Evolutionary conservation across 805 yeast species (phyloP).

Genomic region (Barnettozyma californica): DNA sequence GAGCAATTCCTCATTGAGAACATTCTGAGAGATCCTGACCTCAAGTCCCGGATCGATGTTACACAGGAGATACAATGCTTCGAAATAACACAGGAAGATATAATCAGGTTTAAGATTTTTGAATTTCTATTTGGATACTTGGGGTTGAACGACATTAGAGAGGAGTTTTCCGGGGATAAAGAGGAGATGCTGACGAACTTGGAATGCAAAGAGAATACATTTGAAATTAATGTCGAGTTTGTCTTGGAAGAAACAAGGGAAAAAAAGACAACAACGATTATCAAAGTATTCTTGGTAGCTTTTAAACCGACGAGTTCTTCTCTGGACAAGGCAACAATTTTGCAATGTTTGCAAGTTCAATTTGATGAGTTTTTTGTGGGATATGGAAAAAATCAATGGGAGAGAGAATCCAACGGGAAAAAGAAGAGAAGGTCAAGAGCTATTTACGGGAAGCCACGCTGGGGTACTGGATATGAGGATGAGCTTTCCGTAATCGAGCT

Average conservation of each 20-base stretch:
- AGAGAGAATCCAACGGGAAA: constrained; percentile 4
- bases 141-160: constrained; percentile 13
- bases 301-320: constrained; percentile 14
- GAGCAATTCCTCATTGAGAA: constrained; percentile 15
- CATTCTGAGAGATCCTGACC: constrained; percentile 7
- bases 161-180: not conserved
- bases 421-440: constrained; percentile 10
- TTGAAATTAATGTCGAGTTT: constrained; percentile 9
- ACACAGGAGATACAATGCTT: constrained; percentile 1
- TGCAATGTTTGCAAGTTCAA: constrained; percentile 10
- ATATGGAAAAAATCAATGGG: constrained; percentile 1
- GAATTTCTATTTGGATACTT: constrained; percentile 15
- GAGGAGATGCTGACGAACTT: not conserved
- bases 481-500: constrained; percentile 17
- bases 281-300: constrained; percentile 7
- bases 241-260: not conserved
- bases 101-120: constrained; percentile 13
- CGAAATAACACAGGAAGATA: constrained; percentile 7
- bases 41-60: constrained; percentile 2
- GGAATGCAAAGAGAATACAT: constrained; percentile 2
- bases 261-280: not conserved
- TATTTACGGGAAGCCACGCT: constrained; percentile 13
- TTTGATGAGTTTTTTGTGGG: constrained; percentile 12
- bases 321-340: constrained; percentile 6
- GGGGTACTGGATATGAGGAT: constrained; percentile 21